A percentile compares a stretch with the other conserved stretches of the same genome.
These are phyloP conservation scores for Rhizoctonia solani DNA, from an alignment of 1,284 basidiomycete genomes.

Conservation along the genomic window DNA sequence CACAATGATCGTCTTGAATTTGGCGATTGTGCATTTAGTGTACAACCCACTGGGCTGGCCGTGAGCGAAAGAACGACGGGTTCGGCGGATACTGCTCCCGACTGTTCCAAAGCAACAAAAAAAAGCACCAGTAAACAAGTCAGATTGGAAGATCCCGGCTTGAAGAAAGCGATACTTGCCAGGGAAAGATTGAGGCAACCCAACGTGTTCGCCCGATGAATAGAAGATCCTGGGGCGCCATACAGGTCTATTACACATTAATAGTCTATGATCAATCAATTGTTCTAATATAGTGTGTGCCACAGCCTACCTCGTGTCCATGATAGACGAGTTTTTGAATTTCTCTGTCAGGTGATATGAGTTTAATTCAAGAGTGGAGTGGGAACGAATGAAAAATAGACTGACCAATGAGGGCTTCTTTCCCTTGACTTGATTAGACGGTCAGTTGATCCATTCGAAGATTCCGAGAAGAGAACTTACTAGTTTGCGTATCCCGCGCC, in stretches of 20 bases:
- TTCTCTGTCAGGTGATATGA: constrained; percentile 52
- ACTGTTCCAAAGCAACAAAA: not conserved
- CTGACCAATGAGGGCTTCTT: constrained; percentile 74
- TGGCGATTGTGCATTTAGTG: constrained; percentile 17
- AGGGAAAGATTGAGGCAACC: constrained; percentile 79
- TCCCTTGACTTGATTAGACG: constrained; percentile 58
- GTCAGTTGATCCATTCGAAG: not conserved
- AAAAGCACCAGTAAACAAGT: constrained; percentile 46
- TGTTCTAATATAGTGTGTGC: not conserved
- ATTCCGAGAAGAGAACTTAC: constrained; percentile 57
- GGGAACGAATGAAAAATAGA: constrained; percentile 40
- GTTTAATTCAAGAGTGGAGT: constrained; percentile 36
- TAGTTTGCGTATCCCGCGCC: constrained; percentile 88
- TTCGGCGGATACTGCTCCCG: not conserved
- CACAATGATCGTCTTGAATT: not conserved
- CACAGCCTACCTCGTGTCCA: constrained; percentile 27
- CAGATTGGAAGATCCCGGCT: too few relatives aligned
- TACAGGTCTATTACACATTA: constrained; percentile 43
- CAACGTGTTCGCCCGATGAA: constrained; percentile 71
- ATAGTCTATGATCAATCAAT: constrained; percentile 73
- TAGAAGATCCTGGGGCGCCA: constrained; percentile 86
- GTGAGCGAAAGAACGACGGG: not conserved
- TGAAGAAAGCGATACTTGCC: constrained; percentile 54
- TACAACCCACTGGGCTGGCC: not conserved
- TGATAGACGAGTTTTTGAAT: constrained; percentile 73